Conservation (phyloP, 2,329 filamentous ascomycete genomes). For the Parasarocladium wereldwijsianum region DNA sequence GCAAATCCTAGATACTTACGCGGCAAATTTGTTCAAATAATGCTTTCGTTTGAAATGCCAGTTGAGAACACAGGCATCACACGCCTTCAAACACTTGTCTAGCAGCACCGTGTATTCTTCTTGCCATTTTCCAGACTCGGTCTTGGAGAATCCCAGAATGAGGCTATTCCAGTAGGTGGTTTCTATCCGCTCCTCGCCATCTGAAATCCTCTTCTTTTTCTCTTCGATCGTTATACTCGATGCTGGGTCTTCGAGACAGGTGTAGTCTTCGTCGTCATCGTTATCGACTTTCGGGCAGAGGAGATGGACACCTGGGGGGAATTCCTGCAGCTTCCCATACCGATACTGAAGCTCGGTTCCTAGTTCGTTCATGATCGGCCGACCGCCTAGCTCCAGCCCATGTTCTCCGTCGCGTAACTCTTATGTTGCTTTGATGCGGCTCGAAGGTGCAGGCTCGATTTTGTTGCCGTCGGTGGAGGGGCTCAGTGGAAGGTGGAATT, state of each 20-base stretch:
- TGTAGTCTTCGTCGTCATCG: conserved; percentile 50
- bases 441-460: no score
- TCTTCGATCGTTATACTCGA: conserved; percentile 33
- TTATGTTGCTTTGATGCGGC: no score
- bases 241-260: conserved; percentile 28
- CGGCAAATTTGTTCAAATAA: conserved; percentile 46
- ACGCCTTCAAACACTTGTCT: conserved; percentile 43
- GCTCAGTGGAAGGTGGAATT: no score
- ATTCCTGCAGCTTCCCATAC: conserved; percentile 26
- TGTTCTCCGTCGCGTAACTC: no score
- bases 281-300: conserved; percentile 52
- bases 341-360: conserved; percentile 26
- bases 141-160: conserved; percentile 51
- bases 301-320: conserved; percentile 42
- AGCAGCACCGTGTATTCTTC: conserved; percentile 43
- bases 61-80: conserved; percentile 56
- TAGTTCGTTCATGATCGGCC: conserved; percentile 19
- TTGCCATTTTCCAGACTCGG: conserved; percentile 43
- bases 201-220: conserved; percentile 37
- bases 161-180: conserved; percentile 53
- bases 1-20: conserved; percentile 24
- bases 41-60: conserved; percentile 57
- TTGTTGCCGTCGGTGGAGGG: no score
- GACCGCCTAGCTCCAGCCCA: no score
- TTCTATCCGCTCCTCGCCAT: conserved; percentile 40